Evolutionary conservation across 1,139 yeast genomes (phyloP), one percentile per base, ranked within the genome.

Genomic region (Yamadazyma diospyri): DNA sequence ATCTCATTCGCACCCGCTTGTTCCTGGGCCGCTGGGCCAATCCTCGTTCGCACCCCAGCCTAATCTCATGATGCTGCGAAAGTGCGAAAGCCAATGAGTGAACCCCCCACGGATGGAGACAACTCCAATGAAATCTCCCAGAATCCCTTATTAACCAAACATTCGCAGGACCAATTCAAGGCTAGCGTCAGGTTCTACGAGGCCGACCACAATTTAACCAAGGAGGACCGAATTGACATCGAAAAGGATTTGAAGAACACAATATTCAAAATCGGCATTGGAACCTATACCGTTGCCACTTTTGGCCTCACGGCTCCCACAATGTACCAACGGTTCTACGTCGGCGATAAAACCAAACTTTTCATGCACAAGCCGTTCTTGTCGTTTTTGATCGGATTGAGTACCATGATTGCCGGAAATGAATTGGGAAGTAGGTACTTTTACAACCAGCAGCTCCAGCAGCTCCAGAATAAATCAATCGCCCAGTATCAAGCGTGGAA

Each of bases 101-200:
- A n/a, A n/a, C n/a, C n/a, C n/a, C n/a, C n/a, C n/a, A n/a, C n/a
- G n/a, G n/a, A n/a, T n/a, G n/a, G n/a, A n/a, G n/a, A n/a, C n/a
- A n/a, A n/a, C n/a, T n/a, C n/a, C n/a, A n/a, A n/a, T n/a, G n/a
- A n/a, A n/a, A n/a, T n/a, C n/a, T n/a, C n/a, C n/a, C n/a, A 38
- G 13, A 59, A 60, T 32, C 67, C 68, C 2, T 47, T 61, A 23
- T 40, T 51, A 15, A 51, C 55, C 16, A 51, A 44, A 37, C 51
- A 63, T 16, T 51, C 62, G 6, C 65, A 67, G 1, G 45, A 52
- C 10, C 69, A 67, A 42, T 60, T 65, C 47, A 48, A 62, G 23
- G 65, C 67, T 15, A 55, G 63, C 36, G 59, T 66, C 23, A 45
- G 53, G 25, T 69, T 69, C 42, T 68, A 66, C 42, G 69, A 68